These are phyloP conservation scores for Citrullus amarus DNA, from an alignment of 306 rosid genomes.

Conservation along the genomic window DNA sequence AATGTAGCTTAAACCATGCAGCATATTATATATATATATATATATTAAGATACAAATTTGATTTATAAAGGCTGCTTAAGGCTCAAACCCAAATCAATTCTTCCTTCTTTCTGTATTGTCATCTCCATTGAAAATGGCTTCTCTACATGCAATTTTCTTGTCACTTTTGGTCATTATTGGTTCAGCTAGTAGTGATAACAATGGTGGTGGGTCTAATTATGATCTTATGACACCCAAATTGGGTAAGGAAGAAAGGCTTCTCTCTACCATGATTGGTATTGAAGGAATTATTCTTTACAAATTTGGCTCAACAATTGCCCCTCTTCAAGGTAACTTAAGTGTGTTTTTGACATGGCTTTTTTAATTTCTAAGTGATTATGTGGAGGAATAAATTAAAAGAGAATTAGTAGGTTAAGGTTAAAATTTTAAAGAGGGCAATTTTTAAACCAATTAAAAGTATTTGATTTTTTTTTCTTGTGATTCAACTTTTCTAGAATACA, in stretches of 20 bases:
- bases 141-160: background rate
- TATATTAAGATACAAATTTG: background rate
- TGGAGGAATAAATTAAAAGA: too few species aligned
- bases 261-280: constrained; percentile 24
- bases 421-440: too few species aligned
- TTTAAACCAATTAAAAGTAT: too few species aligned
- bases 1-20: background rate
- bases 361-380: too few species aligned
- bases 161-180: background rate
- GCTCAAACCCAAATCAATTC: background rate
- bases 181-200: background rate
- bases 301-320: constrained; percentile 25
- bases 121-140: background rate
- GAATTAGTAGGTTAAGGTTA: too few species aligned
- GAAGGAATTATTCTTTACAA: constrained; percentile 56
- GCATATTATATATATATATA: background rate
- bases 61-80: background rate
- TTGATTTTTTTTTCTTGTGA: too few species aligned
- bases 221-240: background rate
- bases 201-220: background rate
- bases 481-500: too few species aligned
- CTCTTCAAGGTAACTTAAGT: constrained; percentile 28
- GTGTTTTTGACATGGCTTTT: too few species aligned
- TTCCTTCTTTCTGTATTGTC: background rate
- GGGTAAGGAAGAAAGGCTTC: background rate